These are phyloP conservation scores for Tylopilus sp. DNA, from an alignment of 1,284 basidiomycete species.

Conservation along the genomic window DNA sequence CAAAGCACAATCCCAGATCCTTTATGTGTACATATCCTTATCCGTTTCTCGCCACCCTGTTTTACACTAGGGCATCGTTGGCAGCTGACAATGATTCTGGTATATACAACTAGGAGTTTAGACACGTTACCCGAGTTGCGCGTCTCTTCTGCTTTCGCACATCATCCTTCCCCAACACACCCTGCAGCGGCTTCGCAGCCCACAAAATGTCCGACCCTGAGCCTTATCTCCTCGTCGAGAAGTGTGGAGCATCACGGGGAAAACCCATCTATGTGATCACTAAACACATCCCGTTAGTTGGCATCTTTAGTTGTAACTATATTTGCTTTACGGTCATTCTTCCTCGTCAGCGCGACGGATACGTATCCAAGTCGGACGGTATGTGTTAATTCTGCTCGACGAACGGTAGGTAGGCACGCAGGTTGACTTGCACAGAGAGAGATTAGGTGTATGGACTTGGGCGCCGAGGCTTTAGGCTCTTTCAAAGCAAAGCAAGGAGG, in stretches of 20 bases:
- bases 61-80: constrained; percentile 28
- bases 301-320: constrained; percentile 1
- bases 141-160: constrained; percentile 31
- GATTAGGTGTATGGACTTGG: constrained; percentile 46
- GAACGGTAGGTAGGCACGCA: background rate
- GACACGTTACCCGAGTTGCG: constrained; percentile 30
- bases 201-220: constrained; percentile 36
- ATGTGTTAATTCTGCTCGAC: constrained; percentile 11
- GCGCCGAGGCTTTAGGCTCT: constrained; percentile 40
- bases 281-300: constrained; percentile 43
- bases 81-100: constrained; percentile 26
- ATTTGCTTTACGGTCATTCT: constrained; percentile 14
- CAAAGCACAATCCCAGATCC: constrained; percentile 20
- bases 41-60: constrained; percentile 25
- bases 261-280: constrained; percentile 46
- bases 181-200: constrained; percentile 6
- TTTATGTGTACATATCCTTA: constrained; percentile 36
- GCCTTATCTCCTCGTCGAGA: constrained; percentile 42
- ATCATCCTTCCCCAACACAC: constrained; percentile 15
- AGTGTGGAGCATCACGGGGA: constrained; percentile 41
- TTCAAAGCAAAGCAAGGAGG: constrained; percentile 44
- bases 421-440: constrained; percentile 35
- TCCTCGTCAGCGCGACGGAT: constrained; percentile 28
- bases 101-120: constrained; percentile 29
- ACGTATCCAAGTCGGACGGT: constrained; percentile 37